Base-by-base conservation (phyloP, 1,139 yeast genomes). In the Suhomyces bolitotheri region DNA sequence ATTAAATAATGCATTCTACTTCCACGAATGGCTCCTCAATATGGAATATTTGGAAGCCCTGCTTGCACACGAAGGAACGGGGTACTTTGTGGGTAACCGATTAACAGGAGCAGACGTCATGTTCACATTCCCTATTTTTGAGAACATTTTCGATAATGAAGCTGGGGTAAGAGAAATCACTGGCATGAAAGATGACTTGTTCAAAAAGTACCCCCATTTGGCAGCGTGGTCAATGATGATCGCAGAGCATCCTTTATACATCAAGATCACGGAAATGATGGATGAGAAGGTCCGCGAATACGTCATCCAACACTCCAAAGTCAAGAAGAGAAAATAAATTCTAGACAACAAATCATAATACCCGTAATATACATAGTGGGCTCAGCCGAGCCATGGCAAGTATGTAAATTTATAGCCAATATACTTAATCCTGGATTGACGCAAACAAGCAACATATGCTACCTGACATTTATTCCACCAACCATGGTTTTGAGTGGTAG, bases 21-120 rank as follows among this genome's bases (percentile, higher is more conserved):
- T 58, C 14, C 71, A 65, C 37, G 77, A 74, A 45, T 56, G 71
- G 59, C 53, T 57, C 27, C 53, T 59, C 24, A 64, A 68, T 38
- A 58, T 73, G 59, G 60, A 63, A 27, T 70, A 58, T 43, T 56
- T 74, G 44, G 78, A 75, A 33, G 49, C 51, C 10, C 60, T 60
- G 36, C 57, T 75, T 36, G 55, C 51, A 23, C 53, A 59, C 32
- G 64, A 70, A 32, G 66, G 67, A 16, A 62, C 68, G 8, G 77
- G 76, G 0, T 76, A 47, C 56, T 76, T 80, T 51, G 82, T 77
- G 8, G 80, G 80, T 3, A 66, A 74, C 39, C 65, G 65, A 40
- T 58, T 80, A 34, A 65, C 80, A 1, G 84, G 70, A 2, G 87
- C 86, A 2, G 88, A 81, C 49, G 64, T 81, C 31, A 68, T 78